A percentile compares a stretch with the other conserved stretches of the same genome.
These are phyloP conservation scores for Trichoderma harzianum DNA, from an alignment of 2,329 filamentous ascomycete genomes.

Conservation along the genomic window DNA sequence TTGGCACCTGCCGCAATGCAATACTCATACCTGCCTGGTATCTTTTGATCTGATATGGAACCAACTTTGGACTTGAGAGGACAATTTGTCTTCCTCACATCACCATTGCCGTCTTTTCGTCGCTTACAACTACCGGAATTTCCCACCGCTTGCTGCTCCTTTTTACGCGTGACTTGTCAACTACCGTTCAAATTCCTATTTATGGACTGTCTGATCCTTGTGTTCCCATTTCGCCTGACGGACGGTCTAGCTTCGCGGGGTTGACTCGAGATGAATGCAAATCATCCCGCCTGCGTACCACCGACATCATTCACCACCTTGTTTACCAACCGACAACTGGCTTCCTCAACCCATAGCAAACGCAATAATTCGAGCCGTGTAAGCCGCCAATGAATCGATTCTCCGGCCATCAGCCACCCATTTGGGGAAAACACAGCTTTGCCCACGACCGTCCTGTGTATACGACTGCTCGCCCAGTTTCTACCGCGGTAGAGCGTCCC, in stretches of 20 bases:
- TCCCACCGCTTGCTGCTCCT: not conserved
- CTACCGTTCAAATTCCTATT: not conserved
- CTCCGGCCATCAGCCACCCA: not conserved
- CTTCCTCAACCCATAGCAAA: not conserved
- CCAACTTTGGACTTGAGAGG: not conserved
- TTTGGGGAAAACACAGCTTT: not conserved
- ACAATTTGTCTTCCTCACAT: not conserved
- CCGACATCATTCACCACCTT: not conserved
- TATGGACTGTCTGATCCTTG: not conserved
- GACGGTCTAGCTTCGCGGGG: not conserved
- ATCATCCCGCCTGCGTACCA: not conserved
- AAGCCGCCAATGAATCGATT: not conserved
- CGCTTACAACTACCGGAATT: not conserved
- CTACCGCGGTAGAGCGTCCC: not conserved
- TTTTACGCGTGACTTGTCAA: not conserved
- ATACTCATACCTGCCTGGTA: too few relatives aligned
- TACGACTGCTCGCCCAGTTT: not conserved
- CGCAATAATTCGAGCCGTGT: not conserved
- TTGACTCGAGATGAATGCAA: not conserved
- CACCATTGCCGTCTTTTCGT: not conserved
- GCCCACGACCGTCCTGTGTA: not conserved
- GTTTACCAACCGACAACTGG: not conserved
- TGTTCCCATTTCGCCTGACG: not conserved
- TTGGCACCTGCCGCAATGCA: too few relatives aligned
- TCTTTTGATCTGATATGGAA: too few relatives aligned